phyloP scores from a whole-genome alignment of 2,329 filamentous ascomycete species.

The Aureobasidium namibiae region DNA sequence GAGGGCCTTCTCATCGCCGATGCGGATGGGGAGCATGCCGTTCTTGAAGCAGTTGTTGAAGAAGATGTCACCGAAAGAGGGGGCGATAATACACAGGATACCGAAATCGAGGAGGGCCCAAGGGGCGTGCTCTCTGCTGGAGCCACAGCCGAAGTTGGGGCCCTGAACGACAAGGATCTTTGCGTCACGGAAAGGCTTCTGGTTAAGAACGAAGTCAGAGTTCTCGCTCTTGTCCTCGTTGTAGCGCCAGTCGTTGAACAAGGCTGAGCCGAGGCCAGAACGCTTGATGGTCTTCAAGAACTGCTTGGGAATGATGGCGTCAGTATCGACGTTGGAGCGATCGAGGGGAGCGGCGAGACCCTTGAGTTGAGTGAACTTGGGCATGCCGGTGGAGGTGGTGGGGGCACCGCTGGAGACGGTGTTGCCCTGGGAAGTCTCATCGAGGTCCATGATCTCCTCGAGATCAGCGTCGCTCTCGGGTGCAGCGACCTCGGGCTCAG shows the following conservation, averaged over 20 bases:
- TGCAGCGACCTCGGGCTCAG: conserved; percentile 51
- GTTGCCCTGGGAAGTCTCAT: conserved; percentile 62
- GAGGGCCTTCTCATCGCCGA: conserved; percentile 59
- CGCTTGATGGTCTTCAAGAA: conserved; percentile 99
- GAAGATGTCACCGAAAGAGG: conserved; percentile 86
- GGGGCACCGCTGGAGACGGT: conserved; percentile 43
- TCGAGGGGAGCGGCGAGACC: conserved; percentile 85
- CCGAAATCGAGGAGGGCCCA: conserved; percentile 97
- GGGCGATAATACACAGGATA: conserved; percentile 87
- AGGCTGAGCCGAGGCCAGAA: conserved; percentile 77
- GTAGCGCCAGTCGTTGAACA: conserved; percentile 81
- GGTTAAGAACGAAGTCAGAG: conserved; percentile 78
- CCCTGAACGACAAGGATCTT: conserved; percentile 92
- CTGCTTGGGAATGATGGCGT: conserved; percentile 98
- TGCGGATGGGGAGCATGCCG: conserved; percentile 84
- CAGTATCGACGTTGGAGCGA: conserved; percentile 90
- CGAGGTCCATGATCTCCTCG: conserved; percentile 55
- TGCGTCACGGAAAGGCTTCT: conserved; percentile 71
- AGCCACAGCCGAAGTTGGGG: conserved; percentile 90
- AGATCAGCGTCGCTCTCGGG: conserved; percentile 54
- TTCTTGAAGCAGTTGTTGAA: conserved; percentile 99
- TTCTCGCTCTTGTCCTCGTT: conserved; percentile 62
- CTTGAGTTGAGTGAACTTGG: conserved; percentile 75
- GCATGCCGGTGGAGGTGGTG: conserved; percentile 55
- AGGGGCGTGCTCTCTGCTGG: conserved; percentile 86